These are phyloP conservation scores for Pseudoturritis turrita DNA, from an alignment of 345 rosid genomes.

Conservation along the genomic window DNA sequence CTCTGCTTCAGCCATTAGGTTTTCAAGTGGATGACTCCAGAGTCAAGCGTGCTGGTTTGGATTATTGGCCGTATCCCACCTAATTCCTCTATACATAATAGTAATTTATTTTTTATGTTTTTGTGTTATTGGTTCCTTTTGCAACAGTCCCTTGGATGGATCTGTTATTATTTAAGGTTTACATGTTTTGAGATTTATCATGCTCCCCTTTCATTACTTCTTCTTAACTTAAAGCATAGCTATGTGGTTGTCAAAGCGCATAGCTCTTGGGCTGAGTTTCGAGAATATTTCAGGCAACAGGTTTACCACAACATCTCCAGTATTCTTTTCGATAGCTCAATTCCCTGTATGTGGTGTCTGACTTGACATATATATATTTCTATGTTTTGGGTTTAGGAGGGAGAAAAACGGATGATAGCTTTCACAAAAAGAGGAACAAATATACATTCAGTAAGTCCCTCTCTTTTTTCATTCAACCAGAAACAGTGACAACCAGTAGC, in stretches of 20 bases:
- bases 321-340: neutral
- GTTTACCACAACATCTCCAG: conserved; percentile 35
- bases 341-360: conserved; percentile 2
- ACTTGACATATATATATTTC: neutral
- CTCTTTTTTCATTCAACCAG: neutral
- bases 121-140: neutral
- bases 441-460: conserved; percentile 65
- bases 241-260: conserved; percentile 83
- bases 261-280: conserved; percentile 74
- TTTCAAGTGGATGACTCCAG: conserved; percentile 80
- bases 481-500: neutral
- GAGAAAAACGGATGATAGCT: conserved; percentile 79
- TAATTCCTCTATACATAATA: conserved; percentile 2
- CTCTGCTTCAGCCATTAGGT: conserved; percentile 74
- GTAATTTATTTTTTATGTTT: neutral
- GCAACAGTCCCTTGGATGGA: neutral
- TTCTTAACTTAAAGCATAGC: conserved; percentile 42
- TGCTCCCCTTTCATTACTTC: conserved; percentile 11
- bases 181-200: neutral
- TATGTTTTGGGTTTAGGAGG: conserved; percentile 49
- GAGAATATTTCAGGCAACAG: conserved; percentile 70
- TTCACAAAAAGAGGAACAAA: conserved; percentile 80
- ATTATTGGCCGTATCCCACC: conserved; percentile 96
- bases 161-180: neutral
- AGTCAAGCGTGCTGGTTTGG: conserved; percentile 93